Evolutionary conservation across 768 basidiomycete genomes (phyloP).

Genomic region (Suillus fuscotomentosus): DNA sequence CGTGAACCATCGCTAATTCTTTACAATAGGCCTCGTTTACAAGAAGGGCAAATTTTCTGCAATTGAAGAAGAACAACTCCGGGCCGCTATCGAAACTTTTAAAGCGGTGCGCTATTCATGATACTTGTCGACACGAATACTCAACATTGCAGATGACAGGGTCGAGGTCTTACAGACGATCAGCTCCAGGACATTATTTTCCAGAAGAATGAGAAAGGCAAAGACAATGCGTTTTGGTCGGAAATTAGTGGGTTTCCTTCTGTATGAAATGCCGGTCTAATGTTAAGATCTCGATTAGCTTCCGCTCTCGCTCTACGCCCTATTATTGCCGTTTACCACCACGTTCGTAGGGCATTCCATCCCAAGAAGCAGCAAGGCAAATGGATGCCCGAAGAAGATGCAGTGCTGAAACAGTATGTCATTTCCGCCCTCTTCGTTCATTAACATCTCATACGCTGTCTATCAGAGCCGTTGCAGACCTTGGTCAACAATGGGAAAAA

Average conservation of each 20-base stretch:
- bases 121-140: neutral
- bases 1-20: constrained; percentile 5
- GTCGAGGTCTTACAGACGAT: constrained; percentile 49
- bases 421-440: neutral
- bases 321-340: constrained; percentile 82
- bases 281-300: constrained; percentile 41
- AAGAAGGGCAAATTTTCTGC: constrained; percentile 88
- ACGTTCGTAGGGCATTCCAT: constrained; percentile 68
- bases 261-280: neutral
- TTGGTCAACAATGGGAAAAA: constrained; percentile 82
- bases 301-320: constrained; percentile 71
- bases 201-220: constrained; percentile 57
- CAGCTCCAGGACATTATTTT: constrained; percentile 67
- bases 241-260: constrained; percentile 61
- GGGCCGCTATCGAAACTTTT: constrained; percentile 62
- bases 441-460: constrained; percentile 6
- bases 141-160: constrained; percentile 31
- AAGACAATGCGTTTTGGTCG: constrained; percentile 72
- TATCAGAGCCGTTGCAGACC: constrained; percentile 61
- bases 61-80: constrained; percentile 68
- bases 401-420: constrained; percentile 56
- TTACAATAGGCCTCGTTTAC: constrained; percentile 66
- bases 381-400: constrained; percentile 71
- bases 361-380: constrained; percentile 68
- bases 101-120: constrained; percentile 43